Conservation (phyloP, 768 basidiomycete genomes). For the Lactifluus echinatus region DNA sequence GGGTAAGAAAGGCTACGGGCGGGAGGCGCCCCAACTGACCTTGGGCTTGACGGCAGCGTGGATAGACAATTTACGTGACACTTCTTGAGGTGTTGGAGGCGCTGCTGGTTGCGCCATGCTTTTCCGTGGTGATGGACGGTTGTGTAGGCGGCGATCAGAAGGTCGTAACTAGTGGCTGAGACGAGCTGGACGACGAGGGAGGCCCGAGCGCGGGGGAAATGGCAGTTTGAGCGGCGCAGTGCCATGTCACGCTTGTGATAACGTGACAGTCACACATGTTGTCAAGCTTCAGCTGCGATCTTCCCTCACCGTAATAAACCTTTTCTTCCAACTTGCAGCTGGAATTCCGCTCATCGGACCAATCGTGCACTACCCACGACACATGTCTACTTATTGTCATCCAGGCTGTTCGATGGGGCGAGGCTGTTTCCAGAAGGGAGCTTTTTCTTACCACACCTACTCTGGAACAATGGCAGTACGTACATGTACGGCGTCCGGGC, state of each 20-base stretch:
- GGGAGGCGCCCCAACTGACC: constrained; percentile 22
- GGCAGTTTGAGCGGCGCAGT: constrained; percentile 1
- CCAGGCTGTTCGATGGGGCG: not conserved
- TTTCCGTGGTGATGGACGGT: not conserved
- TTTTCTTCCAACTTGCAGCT: not conserved
- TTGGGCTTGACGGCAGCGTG: constrained; percentile 50
- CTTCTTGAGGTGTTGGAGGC: constrained; percentile 80
- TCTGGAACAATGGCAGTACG: constrained; percentile 7
- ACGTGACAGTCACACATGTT: constrained; percentile 3
- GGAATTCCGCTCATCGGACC: constrained; percentile 7
- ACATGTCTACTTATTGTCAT: not conserved
- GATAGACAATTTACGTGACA: constrained; percentile 76
- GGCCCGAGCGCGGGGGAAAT: not conserved
- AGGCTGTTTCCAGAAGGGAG: constrained; percentile 4
- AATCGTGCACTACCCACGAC: not conserved
- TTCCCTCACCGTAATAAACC: not conserved
- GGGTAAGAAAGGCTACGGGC: constrained; percentile 14
- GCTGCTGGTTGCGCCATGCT: constrained; percentile 29
- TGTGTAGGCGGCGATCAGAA: not conserved
- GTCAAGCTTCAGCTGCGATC: not conserved
- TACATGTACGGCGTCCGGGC: constrained; percentile 5
- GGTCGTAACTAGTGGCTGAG: not conserved
- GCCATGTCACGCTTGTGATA: constrained; percentile 1
- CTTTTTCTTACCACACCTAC: not conserved
- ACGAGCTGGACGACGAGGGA: constrained; percentile 9